Conservation (phyloP, 768 basidiomycete genomes). For the Suillus subalutaceus region DNA sequence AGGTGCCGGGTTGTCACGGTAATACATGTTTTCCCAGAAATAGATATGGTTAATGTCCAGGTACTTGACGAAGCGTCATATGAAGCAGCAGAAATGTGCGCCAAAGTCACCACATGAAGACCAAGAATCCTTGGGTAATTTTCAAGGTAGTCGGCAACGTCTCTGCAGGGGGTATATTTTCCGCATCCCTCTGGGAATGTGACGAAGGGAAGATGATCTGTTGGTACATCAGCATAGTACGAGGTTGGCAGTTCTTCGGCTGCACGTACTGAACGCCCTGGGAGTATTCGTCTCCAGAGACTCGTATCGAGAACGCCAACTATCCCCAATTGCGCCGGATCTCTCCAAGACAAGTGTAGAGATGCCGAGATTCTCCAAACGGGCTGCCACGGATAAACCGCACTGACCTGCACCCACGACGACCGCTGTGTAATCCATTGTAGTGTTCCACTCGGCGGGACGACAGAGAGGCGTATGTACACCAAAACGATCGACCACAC, state of each 20-base stretch:
- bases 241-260: neutral
- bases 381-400: conserved; percentile 24
- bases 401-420: conserved; percentile 45
- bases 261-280: conserved; percentile 11
- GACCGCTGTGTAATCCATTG: conserved; percentile 39
- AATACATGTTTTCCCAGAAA: neutral
- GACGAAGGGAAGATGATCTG: conserved; percentile 14
- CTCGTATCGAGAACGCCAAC: conserved; percentile 70
- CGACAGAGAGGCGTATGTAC: neutral
- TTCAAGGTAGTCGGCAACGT: conserved; percentile 17
- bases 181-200: conserved; percentile 9
- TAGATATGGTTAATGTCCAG: conserved; percentile 2
- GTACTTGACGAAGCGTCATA: neutral
- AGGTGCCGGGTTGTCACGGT: conserved; percentile 9
- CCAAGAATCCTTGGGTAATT: conserved; percentile 12
- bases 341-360: conserved; percentile 63
- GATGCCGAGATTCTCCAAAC: conserved; percentile 48
- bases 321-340: conserved; percentile 59
- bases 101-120: conserved; percentile 11
- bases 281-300: conserved; percentile 39
- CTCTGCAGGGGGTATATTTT: conserved; percentile 8
- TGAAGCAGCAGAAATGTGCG: neutral
- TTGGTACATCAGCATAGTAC: neutral
- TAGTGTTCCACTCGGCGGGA: conserved; percentile 19
- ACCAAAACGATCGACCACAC: conserved; percentile 7